Conservation (phyloP, 345 rosid species). For the Isatis tinctoria region DNA sequence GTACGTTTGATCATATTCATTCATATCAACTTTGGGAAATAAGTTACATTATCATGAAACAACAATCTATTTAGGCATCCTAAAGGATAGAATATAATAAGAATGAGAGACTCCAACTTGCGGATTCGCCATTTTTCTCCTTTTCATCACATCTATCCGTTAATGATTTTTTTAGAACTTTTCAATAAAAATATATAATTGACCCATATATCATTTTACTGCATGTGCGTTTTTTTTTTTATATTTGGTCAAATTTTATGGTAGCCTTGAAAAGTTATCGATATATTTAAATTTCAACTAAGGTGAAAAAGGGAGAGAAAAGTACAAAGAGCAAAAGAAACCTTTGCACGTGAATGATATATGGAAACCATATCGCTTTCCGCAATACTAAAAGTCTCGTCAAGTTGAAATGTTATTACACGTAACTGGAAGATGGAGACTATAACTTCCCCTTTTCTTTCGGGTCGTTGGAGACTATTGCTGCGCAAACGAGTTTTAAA, state of each 20-base stretch:
- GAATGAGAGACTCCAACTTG: not conserved
- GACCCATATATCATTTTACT: not conserved
- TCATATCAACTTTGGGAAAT: not conserved
- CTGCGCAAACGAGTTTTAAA: too few relatives aligned
- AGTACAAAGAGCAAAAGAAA: constrained; percentile 14
- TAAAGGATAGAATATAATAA: too few relatives aligned
- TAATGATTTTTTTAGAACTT: not conserved
- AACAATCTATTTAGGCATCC: not conserved
- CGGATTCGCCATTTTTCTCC: not conserved
- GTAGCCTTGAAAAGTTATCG: not conserved
- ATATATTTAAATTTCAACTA: not conserved
- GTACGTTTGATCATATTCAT: not conserved
- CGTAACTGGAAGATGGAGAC: not conserved
- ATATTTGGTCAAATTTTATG: not conserved
- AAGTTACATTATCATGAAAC: not conserved
- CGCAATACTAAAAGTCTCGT: constrained; percentile 11
- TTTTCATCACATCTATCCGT: not conserved
- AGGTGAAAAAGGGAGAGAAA: not conserved
- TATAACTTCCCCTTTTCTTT: not conserved
- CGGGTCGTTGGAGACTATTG: not conserved
- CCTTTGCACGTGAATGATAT: constrained; percentile 20
- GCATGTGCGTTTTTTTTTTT: too few relatives aligned
- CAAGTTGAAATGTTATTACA: constrained; percentile 16
- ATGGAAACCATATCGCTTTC: not conserved
- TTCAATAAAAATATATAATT: not conserved